These are phyloP conservation scores for Ophiostoma ulmi DNA, from an alignment of 2,329 filamentous ascomycete genomes.

Conservation along the genomic window DNA sequence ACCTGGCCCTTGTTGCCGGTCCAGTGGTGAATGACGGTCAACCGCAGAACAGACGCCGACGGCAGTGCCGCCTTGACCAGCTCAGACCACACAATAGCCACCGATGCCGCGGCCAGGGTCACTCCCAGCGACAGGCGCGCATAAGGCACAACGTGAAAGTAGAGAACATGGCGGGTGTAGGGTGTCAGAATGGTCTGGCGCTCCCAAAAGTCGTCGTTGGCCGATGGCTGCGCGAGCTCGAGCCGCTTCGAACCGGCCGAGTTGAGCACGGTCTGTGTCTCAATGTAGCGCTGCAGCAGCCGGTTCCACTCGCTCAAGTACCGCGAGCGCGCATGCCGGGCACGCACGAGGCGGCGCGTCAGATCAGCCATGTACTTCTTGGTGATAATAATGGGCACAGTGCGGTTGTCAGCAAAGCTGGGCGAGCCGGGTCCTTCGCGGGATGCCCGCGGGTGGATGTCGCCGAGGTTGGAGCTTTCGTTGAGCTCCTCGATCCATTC, in stretches of 20 bases:
- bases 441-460: slow-evolving; percentile 30
- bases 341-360: slow-evolving; percentile 73
- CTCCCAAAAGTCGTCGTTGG: slow-evolving; percentile 51
- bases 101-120: slow-evolving; percentile 68
- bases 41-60: slow-evolving; percentile 63
- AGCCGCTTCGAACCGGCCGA: slow-evolving; percentile 75
- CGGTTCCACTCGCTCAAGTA: slow-evolving; percentile 83
- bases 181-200: slow-evolving; percentile 64
- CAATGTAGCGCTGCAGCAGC: slow-evolving; percentile 66
- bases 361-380: slow-evolving; percentile 89
- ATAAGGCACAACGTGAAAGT: slow-evolving; percentile 69
- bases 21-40: slow-evolving; percentile 70
- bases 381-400: slow-evolving; percentile 76
- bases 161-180: slow-evolving; percentile 71
- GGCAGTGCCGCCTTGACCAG: slow-evolving; percentile 77
- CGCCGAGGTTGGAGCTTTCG: slow-evolving; percentile 55
- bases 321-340: slow-evolving; percentile 74
- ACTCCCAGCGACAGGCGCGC: slow-evolving; percentile 59
- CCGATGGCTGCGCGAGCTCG: slow-evolving; percentile 59
- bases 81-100: slow-evolving; percentile 89
- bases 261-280: slow-evolving; percentile 77
- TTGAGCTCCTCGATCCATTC: slow-evolving; percentile 96
- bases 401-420: slow-evolving; percentile 35
- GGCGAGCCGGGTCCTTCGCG: slow-evolving; percentile 26
- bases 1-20: slow-evolving; percentile 67